Evolutionary conservation across 306 rosid genomes (phyloP).

Genomic region (Medicago lupulina): DNA sequence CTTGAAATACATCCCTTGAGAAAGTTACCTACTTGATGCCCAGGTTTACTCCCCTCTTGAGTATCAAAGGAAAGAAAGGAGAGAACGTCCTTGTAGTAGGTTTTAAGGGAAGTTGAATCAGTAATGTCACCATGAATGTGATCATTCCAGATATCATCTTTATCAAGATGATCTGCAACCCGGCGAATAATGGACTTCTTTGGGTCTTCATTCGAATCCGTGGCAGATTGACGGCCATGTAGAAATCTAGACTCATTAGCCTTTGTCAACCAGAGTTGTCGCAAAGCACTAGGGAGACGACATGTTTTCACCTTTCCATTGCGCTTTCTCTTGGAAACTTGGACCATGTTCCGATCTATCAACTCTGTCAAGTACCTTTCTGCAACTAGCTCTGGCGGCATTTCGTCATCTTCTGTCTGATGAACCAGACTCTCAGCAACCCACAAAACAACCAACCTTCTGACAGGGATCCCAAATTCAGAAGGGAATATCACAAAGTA

Average conservation of each 20-base stretch:
- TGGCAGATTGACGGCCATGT: neutral
- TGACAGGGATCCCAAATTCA: constrained; percentile 43
- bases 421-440: constrained; percentile 41
- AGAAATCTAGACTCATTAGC: neutral
- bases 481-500: constrained; percentile 41
- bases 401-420: neutral
- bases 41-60: constrained; percentile 49
- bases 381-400: constrained; percentile 37
- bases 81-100: constrained; percentile 20
- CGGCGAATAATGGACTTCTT: neutral
- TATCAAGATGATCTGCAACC: constrained; percentile 24
- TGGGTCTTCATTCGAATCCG: neutral
- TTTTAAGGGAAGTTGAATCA: neutral
- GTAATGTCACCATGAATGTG: constrained; percentile 25
- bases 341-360: constrained; percentile 39
- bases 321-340: constrained; percentile 31
- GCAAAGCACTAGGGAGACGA: constrained; percentile 27
- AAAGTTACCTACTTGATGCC: constrained; percentile 38
- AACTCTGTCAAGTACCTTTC: constrained; percentile 37
- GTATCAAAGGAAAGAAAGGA: constrained; percentile 41
- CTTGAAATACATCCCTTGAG: constrained; percentile 25
- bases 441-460: constrained; percentile 52
- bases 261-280: constrained; percentile 9
- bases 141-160: neutral
- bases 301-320: constrained; percentile 49